Evolutionary conservation across 257 asterid species (phyloP), one percentile per base, ranked within the genome.

Genomic region (Fraxinus americana): DNA sequence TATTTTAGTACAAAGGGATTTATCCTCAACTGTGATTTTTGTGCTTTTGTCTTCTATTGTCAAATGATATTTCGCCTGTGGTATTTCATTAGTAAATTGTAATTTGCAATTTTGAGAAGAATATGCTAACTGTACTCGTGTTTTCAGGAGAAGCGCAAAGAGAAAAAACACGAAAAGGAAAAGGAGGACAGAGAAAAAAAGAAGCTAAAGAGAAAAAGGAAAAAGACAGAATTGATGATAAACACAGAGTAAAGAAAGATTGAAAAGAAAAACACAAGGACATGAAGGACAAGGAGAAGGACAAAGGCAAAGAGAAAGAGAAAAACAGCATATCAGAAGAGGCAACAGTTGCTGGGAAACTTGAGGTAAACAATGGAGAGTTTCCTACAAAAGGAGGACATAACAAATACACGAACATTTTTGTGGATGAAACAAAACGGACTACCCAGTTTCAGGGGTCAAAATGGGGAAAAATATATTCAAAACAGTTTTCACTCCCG

Each of bases 141-240:
- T 76, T 84, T 77, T 73, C 89, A 91, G 97, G 94, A 81, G 81
- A 92, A 87, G 80, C 81, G 78, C 81, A 91, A 79, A 77, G 97
- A 89, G 85, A 91, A 86, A 81, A 91, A 80, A 73, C 89, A 86
- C 79, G 91, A 85, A 78, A 92, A 83, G 89, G 97, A 91, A 50
- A 90, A 88, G 82, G 89, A 89, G 86, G 91, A 85, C 30, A 89
- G 85, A 83, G 93, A 85, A 74, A 86, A 84, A 90, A 83, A 84
- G 90, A 89, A 82, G 92, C 86, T 30, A 89, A 85, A 79, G 90
- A 83, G 48, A 91, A 86, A 68, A 78, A 75, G 88, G 97, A 86
- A 79, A 90, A 83, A 79, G 95, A 82, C 74, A 88, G 85, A 87
- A 83, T 86, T 77, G 85, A 79, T 75, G 91, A 83, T 54, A 91